phyloP scores from a whole-genome alignment of 352 stramenopile genomes.

The Poterioochromonas sp. region DNA sequence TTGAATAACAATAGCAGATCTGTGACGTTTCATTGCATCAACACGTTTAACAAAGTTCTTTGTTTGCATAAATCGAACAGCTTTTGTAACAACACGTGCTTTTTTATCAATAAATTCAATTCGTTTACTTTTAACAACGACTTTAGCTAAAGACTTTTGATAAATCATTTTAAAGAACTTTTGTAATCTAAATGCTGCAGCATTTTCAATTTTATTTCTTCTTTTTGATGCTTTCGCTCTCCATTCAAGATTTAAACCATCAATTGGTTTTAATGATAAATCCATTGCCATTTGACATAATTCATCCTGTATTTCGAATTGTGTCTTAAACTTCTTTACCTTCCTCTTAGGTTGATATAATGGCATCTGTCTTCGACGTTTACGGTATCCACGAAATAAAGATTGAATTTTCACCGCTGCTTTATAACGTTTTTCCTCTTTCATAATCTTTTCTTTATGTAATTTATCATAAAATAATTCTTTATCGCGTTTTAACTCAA shows the following conservation, averaged over 20 bases:
- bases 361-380: not conserved
- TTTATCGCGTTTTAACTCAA: not conserved
- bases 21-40: not conserved
- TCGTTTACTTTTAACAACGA: not conserved
- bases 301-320: slow-evolving; percentile 28
- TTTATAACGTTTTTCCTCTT: not conserved
- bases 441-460: not conserved
- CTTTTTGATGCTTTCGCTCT: slow-evolving; percentile 5
- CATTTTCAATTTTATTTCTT: slow-evolving; percentile 28
- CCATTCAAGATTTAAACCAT: slow-evolving; percentile 29
- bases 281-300: slow-evolving; percentile 10
- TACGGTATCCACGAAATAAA: slow-evolving; percentile 6
- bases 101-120: not conserved
- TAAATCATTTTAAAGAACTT: slow-evolving; percentile 31
- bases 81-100: slow-evolving; percentile 5
- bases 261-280: slow-evolving; percentile 25
- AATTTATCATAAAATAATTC: slow-evolving; percentile 16
- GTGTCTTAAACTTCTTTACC: not conserved
- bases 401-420: slow-evolving; percentile 25
- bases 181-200: slow-evolving; percentile 26
- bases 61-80: slow-evolving; percentile 4
- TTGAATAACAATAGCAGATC: not conserved
- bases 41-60: slow-evolving; percentile 1
- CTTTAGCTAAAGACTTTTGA: not conserved
- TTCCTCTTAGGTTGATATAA: slow-evolving; percentile 7